phyloP scores from a whole-genome alignment of 2,329 filamentous ascomycete genomes.

The Ilyonectria sp. region DNA sequence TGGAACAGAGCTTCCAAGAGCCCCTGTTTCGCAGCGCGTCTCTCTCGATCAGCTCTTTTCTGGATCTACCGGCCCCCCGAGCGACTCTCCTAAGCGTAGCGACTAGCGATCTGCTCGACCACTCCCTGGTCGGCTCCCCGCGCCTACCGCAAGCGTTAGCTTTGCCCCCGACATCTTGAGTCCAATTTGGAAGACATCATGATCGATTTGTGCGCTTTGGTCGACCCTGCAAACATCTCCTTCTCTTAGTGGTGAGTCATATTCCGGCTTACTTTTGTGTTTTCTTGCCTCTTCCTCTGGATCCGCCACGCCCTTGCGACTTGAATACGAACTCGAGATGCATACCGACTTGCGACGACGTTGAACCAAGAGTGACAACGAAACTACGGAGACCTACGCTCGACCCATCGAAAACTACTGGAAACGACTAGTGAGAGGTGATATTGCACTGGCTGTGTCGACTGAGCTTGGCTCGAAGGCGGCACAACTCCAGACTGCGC shows the following conservation, averaged over 20 bases:
- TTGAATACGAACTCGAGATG: conserved; percentile 14
- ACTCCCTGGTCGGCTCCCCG: conserved; percentile 34
- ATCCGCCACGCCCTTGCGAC: conserved; percentile 4
- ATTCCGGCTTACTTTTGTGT: conserved; percentile 18
- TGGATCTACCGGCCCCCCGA: conserved; percentile 26
- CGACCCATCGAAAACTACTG: not conserved
- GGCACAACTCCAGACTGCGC: conserved; percentile 1
- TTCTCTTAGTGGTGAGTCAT: conserved; percentile 59
- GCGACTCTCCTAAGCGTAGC: conserved; percentile 19
- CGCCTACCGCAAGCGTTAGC: conserved; percentile 42
- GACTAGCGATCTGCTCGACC: conserved; percentile 24
- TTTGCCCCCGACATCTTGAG: conserved; percentile 43
- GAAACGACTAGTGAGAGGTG: too few species aligned
- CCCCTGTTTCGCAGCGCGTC: conserved; percentile 40
- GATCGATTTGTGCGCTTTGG: conserved; percentile 57
- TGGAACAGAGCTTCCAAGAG: conserved; percentile 46
- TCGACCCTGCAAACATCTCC: conserved; percentile 51
- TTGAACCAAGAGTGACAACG: not conserved
- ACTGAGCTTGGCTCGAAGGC: not conserved
- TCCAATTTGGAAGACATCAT: conserved; percentile 55
- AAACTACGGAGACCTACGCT: not conserved
- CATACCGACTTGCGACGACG: conserved; percentile 1
- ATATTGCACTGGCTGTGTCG: not conserved
- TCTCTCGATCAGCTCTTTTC: conserved; percentile 32
- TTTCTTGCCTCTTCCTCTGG: conserved; percentile 21